Evolutionary conservation across 768 basidiomycete genomes (phyloP), one percentile per base, ranked within the genome.

Genomic region (Gelatoporia subvermispora): DNA sequence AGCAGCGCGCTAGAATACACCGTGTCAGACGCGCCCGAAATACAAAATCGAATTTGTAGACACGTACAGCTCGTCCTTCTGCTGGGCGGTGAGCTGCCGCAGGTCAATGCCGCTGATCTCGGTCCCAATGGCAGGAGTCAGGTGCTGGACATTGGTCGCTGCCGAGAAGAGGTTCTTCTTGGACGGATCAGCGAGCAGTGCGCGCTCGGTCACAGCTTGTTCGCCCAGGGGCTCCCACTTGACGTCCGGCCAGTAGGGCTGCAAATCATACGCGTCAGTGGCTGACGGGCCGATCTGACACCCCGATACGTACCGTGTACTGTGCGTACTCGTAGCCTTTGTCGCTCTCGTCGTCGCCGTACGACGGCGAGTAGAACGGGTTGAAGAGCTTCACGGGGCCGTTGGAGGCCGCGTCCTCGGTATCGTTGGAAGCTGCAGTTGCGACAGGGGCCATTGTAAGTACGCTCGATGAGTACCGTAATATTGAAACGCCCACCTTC

Each of bases 41-140:
- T 7, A 7, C 28, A 31, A 31, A 31, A 31, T 31, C 28, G 13
- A 13, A 31, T 7, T 35, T 41, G 3, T 10, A 41, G 18, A 2
- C 38, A 65, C 80, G 54, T 54, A 88, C 85, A 90, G 72, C 58
- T 91, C 88, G 59, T 91, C 85, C 67, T 87, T 90, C 64, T 91
- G 87, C 23, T 68, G 50, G 48, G 75, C 70, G 2, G 81, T 73
- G 8, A 90, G 70, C 57, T 85, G 80, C 48, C 82, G 72, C 21
- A 92, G 72, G 65, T 92, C 87, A 52, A 91, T 69, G 7, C 88
- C 88, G 4, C 68, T 61, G 41, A 91, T 68, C 61, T 91, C 88
- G 23, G 85, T 87, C 16, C 88, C 89, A 55, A 91, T 84, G 34
- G 74, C 70, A 2, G 84, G 85, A 0, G 85, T 85, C 40, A 89